Conservation (phyloP, 2,329 filamentous ascomycete genomes). For the Fusarium paranaense region DNA sequence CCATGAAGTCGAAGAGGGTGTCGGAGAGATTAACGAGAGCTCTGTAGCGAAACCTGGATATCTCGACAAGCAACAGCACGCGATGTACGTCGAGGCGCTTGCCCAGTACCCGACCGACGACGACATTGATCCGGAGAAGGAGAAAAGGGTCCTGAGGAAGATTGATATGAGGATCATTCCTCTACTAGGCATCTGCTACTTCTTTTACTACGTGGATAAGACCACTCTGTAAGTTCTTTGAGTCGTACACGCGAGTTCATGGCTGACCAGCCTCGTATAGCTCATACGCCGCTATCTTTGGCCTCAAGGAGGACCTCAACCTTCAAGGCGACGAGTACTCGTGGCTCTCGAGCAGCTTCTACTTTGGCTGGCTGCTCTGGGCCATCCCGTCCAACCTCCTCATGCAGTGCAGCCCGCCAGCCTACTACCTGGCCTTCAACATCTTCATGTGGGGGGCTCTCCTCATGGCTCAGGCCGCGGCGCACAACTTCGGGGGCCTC, state of each 20-base stretch:
- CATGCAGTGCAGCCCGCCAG: constrained; percentile 50
- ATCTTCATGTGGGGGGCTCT: constrained; percentile 68
- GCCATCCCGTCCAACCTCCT: constrained; percentile 47
- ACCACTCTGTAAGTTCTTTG: constrained; percentile 57
- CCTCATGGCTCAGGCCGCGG: constrained; percentile 63
- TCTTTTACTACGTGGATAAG: constrained; percentile 57
- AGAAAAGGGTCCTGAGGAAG: constrained; percentile 51
- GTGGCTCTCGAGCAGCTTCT: constrained; percentile 52
- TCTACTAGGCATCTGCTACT: constrained; percentile 54
- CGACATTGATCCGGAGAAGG: constrained; percentile 49
- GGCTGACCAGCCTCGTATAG: constrained; percentile 9
- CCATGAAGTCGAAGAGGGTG: neutral
- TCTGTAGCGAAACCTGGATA: neutral
- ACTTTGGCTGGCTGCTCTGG: constrained; percentile 55
- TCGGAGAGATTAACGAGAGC: constrained; percentile 6
- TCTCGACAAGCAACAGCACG: constrained; percentile 24
- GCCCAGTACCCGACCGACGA: constrained; percentile 52
- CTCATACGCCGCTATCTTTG: constrained; percentile 74
- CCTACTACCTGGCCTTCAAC: constrained; percentile 53
- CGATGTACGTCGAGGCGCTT: constrained; percentile 52
- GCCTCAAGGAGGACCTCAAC: constrained; percentile 68
- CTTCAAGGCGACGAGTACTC: constrained; percentile 69
- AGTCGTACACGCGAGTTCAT: neutral
- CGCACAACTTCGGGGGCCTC: constrained; percentile 66
- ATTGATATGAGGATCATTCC: constrained; percentile 53